phyloP scores from a whole-genome alignment of 352 stramenopile species.

The Phytophthora sojae region DNA sequence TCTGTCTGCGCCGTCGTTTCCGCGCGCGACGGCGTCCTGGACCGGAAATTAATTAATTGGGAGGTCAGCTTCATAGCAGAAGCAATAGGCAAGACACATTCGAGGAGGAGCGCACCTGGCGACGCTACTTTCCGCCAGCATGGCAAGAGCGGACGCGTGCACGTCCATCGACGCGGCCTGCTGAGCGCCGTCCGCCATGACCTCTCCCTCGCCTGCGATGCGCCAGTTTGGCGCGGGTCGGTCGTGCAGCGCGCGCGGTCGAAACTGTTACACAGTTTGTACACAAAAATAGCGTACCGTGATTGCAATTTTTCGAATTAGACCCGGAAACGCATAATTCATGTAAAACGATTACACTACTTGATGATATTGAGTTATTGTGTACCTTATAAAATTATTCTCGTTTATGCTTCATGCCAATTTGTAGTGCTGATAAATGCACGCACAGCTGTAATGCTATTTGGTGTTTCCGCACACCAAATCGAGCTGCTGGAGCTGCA shows the following conservation, averaged over 20 bases:
- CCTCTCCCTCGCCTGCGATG: constrained; percentile 5
- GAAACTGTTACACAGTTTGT: constrained; percentile 18
- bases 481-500: constrained; percentile 1
- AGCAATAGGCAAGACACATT: background rate
- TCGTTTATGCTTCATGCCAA: too few relatives aligned
- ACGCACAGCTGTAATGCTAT: background rate
- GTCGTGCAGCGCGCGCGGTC: constrained; percentile 7
- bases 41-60: background rate
- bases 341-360: too few relatives aligned
- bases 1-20: constrained; percentile 4
- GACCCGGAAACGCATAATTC: too few relatives aligned
- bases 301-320: background rate
- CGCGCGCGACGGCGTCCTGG: constrained; percentile 1
- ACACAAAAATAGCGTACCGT: constrained; percentile 4
- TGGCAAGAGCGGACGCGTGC: constrained; percentile 16
- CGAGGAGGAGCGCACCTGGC: constrained; percentile 11
- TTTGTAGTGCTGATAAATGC: too few relatives aligned
- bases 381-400: too few relatives aligned
- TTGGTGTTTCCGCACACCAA: constrained; percentile 1
- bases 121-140: constrained; percentile 26
- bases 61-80: background rate
- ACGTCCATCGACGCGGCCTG: constrained; percentile 3
- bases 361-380: too few relatives aligned
- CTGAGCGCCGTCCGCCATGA: constrained; percentile 23
- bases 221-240: constrained; percentile 12